Base-by-base conservation (phyloP, 2,329 filamentous ascomycete species). In the Pezicula radicicola region DNA sequence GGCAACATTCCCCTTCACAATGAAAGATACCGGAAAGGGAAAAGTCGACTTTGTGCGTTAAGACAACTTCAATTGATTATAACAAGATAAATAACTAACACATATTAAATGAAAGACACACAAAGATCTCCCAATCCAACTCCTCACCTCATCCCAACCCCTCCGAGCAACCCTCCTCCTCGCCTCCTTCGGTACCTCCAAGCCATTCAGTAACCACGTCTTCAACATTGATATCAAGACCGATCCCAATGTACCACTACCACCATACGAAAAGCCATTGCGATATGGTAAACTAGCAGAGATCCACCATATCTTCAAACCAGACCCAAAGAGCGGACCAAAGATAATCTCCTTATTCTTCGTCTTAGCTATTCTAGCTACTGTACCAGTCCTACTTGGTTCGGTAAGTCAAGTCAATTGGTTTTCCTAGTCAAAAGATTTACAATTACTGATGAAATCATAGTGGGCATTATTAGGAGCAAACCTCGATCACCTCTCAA, bases 291-390 rank as follows among this genome's bases (percentile, higher is more conserved):
- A 90, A 74, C 83, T 85, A 60, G 75, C 83, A 9, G 88, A 95
- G 72, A 97, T 99, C 67, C 82, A 90, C 75, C 94, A 99, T 75
- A 89, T 88, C 63, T 99, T 97, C 84, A 85, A 84, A 58, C 71
- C 78, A 13, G 91, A 93, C 63, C 84, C 91, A 42, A 83, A 81
- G 71, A 96, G 84, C 70, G 91, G 92, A 19, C 89, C 91, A 44
- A 84, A 85, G 70, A 68, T 94, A 55, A 81, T 97, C 58, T 93
- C 89, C 2, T 65, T 94, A 46, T 76, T 88, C 52, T 97, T 97
- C 66, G 77, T 85, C 5, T 75, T 85, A 8, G 84, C 86, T 33
- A 85, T 97, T 1, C 60, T 89, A 35, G 88, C 82, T 41, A 82
- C 89, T 2, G 70, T 97, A 18, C 91, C 92, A 1, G 75, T 82